Conservation (phyloP, 352 stramenopile genomes). For the Detonula confervacea region DNA sequence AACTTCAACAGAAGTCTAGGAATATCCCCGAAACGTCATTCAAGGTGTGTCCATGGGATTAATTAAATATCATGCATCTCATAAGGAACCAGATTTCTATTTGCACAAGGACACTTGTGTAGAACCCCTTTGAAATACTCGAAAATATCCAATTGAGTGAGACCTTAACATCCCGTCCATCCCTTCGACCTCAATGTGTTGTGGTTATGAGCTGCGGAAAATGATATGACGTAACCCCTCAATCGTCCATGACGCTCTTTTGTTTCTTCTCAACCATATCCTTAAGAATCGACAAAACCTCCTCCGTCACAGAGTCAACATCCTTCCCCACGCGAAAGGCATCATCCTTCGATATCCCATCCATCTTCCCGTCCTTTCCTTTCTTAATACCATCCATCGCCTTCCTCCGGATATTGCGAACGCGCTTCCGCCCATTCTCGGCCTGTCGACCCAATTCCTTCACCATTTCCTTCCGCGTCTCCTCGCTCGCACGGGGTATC, state of each 20-base stretch:
- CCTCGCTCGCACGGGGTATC: slow-evolving; percentile 69
- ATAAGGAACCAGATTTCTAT: no score
- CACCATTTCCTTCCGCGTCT: slow-evolving; percentile 74
- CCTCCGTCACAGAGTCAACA: slow-evolving; percentile 75
- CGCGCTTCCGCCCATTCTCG: slow-evolving; percentile 65
- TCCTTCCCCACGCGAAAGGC: slow-evolving; percentile 81
- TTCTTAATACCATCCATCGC: slow-evolving; percentile 78
- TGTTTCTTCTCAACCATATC: slow-evolving; percentile 74
- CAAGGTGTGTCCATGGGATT: no score
- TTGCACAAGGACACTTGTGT: no score
- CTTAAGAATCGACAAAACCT: slow-evolving; percentile 64
- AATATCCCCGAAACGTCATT: no score
- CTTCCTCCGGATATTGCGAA: slow-evolving; percentile 73
- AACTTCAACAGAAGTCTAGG: no score
- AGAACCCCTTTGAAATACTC: no score
- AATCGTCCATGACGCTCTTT: slow-evolving; percentile 77
- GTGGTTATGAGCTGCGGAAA: no score
- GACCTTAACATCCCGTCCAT: no score
- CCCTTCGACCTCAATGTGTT: no score
- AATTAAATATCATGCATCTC: no score
- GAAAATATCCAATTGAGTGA: no score
- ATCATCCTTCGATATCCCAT: slow-evolving; percentile 82
- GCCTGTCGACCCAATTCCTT: slow-evolving; percentile 69
- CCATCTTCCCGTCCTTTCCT: slow-evolving; percentile 77
- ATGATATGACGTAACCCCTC: no score